These are phyloP conservation scores for Xylaria arbuscula DNA, from an alignment of 2,329 filamentous ascomycete genomes.

Conservation along the genomic window DNA sequence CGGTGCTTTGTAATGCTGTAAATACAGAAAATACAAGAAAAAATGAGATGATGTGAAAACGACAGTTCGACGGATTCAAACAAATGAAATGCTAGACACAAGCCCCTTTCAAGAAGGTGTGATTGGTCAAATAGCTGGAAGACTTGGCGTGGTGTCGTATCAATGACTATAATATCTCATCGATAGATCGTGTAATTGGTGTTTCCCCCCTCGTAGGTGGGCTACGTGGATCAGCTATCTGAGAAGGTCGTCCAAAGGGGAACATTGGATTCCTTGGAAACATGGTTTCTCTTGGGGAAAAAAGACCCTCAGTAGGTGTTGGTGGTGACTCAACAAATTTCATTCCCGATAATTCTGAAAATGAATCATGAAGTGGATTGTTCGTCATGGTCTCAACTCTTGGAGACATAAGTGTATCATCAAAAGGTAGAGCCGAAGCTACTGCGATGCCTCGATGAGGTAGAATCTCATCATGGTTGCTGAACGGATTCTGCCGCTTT, in stretches of 20 bases:
- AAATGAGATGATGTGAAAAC: conserved; percentile 37
- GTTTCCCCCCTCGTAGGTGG: conserved; percentile 79
- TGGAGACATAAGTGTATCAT: conserved; percentile 75
- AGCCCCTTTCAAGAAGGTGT: conserved; percentile 9
- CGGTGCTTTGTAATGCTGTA: conserved; percentile 43
- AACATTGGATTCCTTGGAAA: conserved; percentile 66
- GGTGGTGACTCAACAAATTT: conserved; percentile 64
- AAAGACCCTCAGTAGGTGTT: conserved; percentile 64
- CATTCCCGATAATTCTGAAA: conserved; percentile 59
- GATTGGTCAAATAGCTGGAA: background rate
- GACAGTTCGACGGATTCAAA: conserved; percentile 37
- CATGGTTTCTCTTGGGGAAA: conserved; percentile 63
- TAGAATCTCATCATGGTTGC: conserved; percentile 36
- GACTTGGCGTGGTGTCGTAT: background rate
- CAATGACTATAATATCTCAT: conserved; percentile 73
- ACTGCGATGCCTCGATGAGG: conserved; percentile 52
- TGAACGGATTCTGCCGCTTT: conserved; percentile 43
- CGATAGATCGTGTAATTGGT: conserved; percentile 81
- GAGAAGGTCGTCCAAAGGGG: conserved; percentile 63
- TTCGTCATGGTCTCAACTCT: conserved; percentile 78
- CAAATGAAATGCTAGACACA: conserved; percentile 34
- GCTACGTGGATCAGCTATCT: conserved; percentile 74
- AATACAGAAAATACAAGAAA: conserved; percentile 38
- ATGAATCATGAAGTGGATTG: conserved; percentile 68
- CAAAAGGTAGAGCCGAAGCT: conserved; percentile 53